phyloP scores from a whole-genome alignment of 1,284 basidiomycete species.

The Heliocybe sulcata region DNA sequence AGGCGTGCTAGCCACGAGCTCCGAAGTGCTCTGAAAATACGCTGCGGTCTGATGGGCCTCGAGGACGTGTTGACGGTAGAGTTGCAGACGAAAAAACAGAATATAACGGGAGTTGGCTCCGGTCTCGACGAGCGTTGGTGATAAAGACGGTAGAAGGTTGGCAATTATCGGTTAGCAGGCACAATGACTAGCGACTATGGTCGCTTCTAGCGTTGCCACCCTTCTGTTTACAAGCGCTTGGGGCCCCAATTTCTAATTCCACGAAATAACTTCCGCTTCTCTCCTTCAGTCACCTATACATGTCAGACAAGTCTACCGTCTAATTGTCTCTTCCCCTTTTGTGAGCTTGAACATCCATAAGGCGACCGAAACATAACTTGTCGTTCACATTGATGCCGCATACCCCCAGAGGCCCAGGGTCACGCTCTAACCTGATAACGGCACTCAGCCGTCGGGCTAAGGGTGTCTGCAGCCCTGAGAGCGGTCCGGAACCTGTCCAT shows the following conservation, averaged over 20 bases:
- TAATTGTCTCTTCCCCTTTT: neutral
- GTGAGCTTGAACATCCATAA: no score
- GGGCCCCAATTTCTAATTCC: neutral
- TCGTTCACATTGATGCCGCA: no score
- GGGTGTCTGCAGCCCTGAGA: no score
- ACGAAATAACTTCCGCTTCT: neutral
- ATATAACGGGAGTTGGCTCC: neutral
- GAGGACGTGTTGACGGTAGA: neutral
- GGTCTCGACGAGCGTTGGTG: neutral
- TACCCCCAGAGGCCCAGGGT: no score
- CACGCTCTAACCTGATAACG: no score
- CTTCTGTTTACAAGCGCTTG: neutral
- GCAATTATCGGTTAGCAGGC: neutral
- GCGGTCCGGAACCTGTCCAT: no score
- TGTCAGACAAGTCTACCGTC: neutral
- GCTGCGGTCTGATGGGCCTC: conserved; percentile 3
- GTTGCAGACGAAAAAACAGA: neutral
- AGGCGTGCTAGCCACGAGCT: conserved; percentile 29
- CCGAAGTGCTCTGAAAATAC: conserved; percentile 18
- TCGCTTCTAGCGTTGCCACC: neutral
- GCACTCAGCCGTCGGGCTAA: no score
- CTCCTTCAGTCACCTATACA: neutral
- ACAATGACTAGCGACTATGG: neutral
- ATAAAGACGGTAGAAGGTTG: neutral
- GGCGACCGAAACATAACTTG: no score